These are phyloP conservation scores for Phaeotremella fagi DNA, from an alignment of 768 basidiomycete species.

Conservation along the genomic window DNA sequence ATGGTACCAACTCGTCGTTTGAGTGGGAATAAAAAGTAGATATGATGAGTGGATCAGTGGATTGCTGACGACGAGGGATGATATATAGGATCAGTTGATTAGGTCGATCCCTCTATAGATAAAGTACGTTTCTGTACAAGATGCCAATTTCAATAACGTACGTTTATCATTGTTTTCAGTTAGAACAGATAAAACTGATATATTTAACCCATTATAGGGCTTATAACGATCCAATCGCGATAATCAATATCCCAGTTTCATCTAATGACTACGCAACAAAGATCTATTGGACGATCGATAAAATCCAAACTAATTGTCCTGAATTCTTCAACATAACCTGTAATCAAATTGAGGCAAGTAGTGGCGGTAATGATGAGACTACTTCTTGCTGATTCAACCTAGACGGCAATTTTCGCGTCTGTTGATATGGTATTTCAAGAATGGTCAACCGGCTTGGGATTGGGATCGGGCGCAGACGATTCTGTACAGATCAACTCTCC, in stretches of 20 bases:
- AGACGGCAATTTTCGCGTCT: conserved; percentile 40
- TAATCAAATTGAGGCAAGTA: conserved; percentile 34
- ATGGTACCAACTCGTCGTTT: too few species aligned
- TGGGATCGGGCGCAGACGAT: too few species aligned
- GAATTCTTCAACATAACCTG: conserved; percentile 43
- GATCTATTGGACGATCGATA: conserved; percentile 39
- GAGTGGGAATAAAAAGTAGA: too few species aligned
- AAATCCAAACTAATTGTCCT: conserved; percentile 12
- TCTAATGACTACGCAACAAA: conserved; percentile 14
- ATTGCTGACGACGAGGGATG: too few species aligned
- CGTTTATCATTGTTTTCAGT: too few species aligned
- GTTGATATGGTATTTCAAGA: conserved; percentile 22
- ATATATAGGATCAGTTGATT: too few species aligned
- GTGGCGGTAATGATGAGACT: not conserved
- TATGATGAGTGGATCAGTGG: too few species aligned
- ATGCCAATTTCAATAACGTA: not conserved
- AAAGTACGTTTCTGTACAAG: too few species aligned
- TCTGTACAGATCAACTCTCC: conserved; percentile 18
- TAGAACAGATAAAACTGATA: not conserved
- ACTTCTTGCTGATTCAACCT: not conserved
- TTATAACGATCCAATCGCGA: conserved; percentile 26
- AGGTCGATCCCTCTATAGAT: too few species aligned
- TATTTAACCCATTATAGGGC: conserved; percentile 14
- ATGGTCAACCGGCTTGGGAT: conserved; percentile 19
- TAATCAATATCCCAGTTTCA: conserved; percentile 36